Conservation (phyloP, 495 filamentous ascomycete genomes). For the Aspergillus sparsus region DNA sequence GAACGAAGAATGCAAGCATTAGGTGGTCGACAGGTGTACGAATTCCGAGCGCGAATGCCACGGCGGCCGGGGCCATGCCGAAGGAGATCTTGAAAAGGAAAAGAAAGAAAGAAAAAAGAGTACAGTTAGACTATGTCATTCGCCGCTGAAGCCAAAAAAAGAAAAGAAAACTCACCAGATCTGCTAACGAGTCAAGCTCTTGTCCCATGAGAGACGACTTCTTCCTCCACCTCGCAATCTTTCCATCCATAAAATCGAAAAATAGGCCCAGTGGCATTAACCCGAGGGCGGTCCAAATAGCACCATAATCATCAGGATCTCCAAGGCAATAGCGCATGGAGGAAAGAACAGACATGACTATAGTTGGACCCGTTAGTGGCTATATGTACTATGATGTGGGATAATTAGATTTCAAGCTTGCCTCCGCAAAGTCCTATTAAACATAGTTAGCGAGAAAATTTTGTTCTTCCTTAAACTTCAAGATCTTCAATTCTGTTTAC, state of each 20-base stretch:
- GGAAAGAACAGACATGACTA: slow-evolving; percentile 90
- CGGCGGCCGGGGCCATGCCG: slow-evolving; percentile 82
- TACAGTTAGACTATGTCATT: slow-evolving; percentile 9
- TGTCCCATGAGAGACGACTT: slow-evolving; percentile 98
- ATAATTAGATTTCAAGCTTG: slow-evolving; percentile 28
- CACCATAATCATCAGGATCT: slow-evolving; percentile 60
- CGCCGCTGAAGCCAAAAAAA: neutral
- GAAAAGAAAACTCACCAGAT: slow-evolving; percentile 64
- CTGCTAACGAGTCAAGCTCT: slow-evolving; percentile 95
- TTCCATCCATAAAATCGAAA: slow-evolving; percentile 98
- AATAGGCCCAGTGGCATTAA: slow-evolving; percentile 94
- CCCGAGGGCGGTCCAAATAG: slow-evolving; percentile 77
- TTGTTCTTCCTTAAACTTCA: neutral
- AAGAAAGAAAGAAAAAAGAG: neutral
- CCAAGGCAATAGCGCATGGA: slow-evolving; percentile 92
- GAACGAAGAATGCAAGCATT: slow-evolving; percentile 84
- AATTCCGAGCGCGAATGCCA: slow-evolving; percentile 86
- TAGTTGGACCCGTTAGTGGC: slow-evolving; percentile 30
- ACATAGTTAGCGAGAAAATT: slow-evolving; percentile 21
- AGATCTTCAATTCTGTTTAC: slow-evolving; percentile 46
- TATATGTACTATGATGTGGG: slow-evolving; percentile 9
- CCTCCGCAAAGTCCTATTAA: slow-evolving; percentile 55
- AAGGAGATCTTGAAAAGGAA: slow-evolving; percentile 78
- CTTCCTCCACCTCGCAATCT: slow-evolving; percentile 90
- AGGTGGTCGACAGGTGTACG: slow-evolving; percentile 85